Base-by-base conservation (phyloP, 1,284 basidiomycete genomes). In the Ganoderma meredithae region DNA sequence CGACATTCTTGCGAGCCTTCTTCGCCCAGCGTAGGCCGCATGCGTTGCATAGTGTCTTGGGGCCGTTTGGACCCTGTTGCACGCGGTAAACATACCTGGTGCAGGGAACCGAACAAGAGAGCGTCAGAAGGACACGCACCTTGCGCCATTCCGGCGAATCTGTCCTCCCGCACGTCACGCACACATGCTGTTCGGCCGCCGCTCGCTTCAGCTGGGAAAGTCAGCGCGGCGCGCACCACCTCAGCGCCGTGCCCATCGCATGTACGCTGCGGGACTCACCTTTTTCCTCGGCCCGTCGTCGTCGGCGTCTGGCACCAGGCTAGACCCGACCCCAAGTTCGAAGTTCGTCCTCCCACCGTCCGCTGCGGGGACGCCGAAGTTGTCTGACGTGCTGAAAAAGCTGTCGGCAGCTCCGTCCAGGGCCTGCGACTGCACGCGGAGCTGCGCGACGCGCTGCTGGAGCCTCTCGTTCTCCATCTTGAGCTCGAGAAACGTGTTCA, bases 31-130 rank as follows among this genome's bases (percentile, higher is more conserved):
- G 86, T 58, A 95, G 81, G 19, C 94, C 94, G 72, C 94, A 95
- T 1, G 94, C 94, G 77, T 95, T 95, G 81, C 94, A 96, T 13
- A 96, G 82, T 13, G 94, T 95, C 81, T 96, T 96, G 2, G 93
- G 91, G 43, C 94, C 95, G 67, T 84, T 84, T 0, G 93, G 94
- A 22, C 93, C 93, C 90, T 94, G 77, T 70, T 66, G 41, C 63
- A 70, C 44, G 75, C 66, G 61, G 33, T 47, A 60, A 44, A 15
- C 43, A 22, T 75, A 69, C 27, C 72, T 68, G 27, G 71, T 69
- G 69, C 63, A 66, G 62, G 69, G 55, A 67, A 67, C 72, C 65
- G 71, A 55, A 52, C 69, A 43, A 71, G 52, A 58, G 43, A 53
- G 63, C 70, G 40, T 69, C 33, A 58, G 33, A 36, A 33, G 33